Conservation (phyloP, 192 early-diverging fungal genomes). For the Podochytrium sp. region DNA sequence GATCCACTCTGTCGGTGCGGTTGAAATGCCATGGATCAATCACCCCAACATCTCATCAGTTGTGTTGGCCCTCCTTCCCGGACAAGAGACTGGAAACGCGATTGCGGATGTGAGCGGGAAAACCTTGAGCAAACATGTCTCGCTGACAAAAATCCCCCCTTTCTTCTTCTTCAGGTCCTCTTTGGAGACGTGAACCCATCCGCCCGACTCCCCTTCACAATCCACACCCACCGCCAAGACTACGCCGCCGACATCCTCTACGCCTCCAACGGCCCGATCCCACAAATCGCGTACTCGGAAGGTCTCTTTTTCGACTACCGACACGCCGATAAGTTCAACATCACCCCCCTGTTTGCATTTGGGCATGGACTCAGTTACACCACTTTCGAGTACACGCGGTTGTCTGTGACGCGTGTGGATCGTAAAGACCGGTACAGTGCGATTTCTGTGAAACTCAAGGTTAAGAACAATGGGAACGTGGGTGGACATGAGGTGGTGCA, state of each 20-base stretch:
- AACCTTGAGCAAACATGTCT: too few relatives aligned
- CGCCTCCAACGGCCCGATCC: constrained; percentile 5
- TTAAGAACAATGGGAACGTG: constrained; percentile 44
- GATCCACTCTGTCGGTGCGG: constrained; percentile 58
- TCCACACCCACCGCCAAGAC: constrained; percentile 44
- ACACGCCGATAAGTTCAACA: constrained; percentile 49
- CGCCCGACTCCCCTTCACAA: constrained; percentile 70
- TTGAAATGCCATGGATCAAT: constrained; percentile 62
- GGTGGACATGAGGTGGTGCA: constrained; percentile 52
- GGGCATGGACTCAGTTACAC: constrained; percentile 72
- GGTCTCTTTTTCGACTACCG: constrained; percentile 62
- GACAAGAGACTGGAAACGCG: constrained; percentile 70
- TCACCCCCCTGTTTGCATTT: constrained; percentile 58
- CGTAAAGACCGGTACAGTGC: background rate
- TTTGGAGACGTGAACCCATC: constrained; percentile 73
- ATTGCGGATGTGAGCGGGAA: constrained; percentile 64
- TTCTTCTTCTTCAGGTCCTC: constrained; percentile 25
- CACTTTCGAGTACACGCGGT: constrained; percentile 51
- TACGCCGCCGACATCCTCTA: constrained; percentile 45
- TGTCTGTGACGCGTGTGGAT: constrained; percentile 1
- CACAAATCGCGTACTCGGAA: constrained; percentile 55
- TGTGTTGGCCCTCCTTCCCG: constrained; percentile 61
- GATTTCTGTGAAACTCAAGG: constrained; percentile 35
- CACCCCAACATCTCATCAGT: constrained; percentile 67
- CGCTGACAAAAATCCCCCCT: too few relatives aligned